phyloP scores from a whole-genome alignment of 345 rosid genomes.

The Excoecaria agallocha region DNA sequence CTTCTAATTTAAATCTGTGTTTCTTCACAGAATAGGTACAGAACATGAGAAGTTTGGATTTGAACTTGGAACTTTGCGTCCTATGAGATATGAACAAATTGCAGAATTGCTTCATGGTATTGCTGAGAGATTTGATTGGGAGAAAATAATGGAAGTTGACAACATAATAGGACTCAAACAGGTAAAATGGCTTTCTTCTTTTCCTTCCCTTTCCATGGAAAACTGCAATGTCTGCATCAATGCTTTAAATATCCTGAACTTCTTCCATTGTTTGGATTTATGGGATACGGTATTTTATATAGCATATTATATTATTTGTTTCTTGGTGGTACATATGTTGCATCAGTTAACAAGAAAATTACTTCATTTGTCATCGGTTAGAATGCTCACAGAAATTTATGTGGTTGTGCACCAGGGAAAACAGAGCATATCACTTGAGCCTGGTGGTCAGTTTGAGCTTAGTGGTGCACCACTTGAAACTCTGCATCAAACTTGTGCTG shows the following conservation, averaged over 20 bases:
- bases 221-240: background rate
- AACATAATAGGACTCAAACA: conserved; percentile 88
- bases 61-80: conserved; percentile 64
- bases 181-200: conserved; percentile 39
- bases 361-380: background rate
- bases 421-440: conserved; percentile 98
- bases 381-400: background rate
- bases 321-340: background rate
- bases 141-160: conserved; percentile 84
- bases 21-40: conserved; percentile 81
- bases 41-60: conserved; percentile 99
- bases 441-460: conserved; percentile 98
- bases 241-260: background rate
- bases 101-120: conserved; percentile 85
- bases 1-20: conserved; percentile 6
- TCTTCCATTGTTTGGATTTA: conserved; percentile 9
- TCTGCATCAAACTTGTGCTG: conserved; percentile 98
- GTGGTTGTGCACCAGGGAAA: conserved; percentile 61
- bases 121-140: conserved; percentile 99
- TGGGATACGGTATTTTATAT: background rate
- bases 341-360: background rate
- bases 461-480: conserved; percentile 99
- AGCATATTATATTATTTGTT: background rate
- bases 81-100: conserved; percentile 95
- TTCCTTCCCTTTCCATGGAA: background rate